These are phyloP conservation scores for Colletotrichum graminicola DNA, from an alignment of 2,329 filamentous ascomycete species.

Conservation along the genomic window DNA sequence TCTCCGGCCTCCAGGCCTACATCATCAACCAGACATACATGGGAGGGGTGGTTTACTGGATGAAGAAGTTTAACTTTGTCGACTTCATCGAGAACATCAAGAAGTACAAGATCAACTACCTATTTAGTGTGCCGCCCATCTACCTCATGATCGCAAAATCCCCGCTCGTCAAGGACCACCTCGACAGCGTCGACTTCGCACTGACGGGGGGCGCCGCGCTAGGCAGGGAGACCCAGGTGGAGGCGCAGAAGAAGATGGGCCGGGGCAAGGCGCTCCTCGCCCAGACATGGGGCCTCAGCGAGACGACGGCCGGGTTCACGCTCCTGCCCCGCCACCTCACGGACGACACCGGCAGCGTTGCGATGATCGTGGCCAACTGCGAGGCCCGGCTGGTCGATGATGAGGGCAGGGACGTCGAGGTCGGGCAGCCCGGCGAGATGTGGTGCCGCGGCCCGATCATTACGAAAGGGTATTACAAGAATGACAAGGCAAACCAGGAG, in stretches of 20 bases:
- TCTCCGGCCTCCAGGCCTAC: conserved; percentile 60
- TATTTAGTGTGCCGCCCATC: conserved; percentile 73
- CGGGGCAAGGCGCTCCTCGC: conserved; percentile 55
- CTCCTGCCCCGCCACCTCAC: conserved; percentile 54
- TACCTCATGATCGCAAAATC: conserved; percentile 70
- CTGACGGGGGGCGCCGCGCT: conserved; percentile 69
- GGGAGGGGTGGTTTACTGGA: conserved; percentile 69
- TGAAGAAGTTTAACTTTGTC: conserved; percentile 69
- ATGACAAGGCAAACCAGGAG: conserved; percentile 72
- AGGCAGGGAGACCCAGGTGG: conserved; percentile 64
- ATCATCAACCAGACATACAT: conserved; percentile 56
- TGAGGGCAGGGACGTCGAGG: conserved; percentile 53
- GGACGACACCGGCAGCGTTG: conserved; percentile 62
- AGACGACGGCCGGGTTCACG: conserved; percentile 65
- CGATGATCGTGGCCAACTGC: conserved; percentile 54
- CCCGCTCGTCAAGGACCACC: conserved; percentile 67
- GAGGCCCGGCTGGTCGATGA: conserved; percentile 55
- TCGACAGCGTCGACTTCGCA: conserved; percentile 61
- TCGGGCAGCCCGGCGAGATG: conserved; percentile 67
- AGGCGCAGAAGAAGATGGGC: conserved; percentile 63
- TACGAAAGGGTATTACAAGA: conserved; percentile 79
- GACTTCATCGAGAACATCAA: conserved; percentile 66
- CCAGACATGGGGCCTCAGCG: conserved; percentile 71
- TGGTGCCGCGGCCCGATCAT: conserved; percentile 79
- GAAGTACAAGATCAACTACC: conserved; percentile 63